Conservation (phyloP, 176 grass and related monocot species). For the Avena eriantha region DNA sequence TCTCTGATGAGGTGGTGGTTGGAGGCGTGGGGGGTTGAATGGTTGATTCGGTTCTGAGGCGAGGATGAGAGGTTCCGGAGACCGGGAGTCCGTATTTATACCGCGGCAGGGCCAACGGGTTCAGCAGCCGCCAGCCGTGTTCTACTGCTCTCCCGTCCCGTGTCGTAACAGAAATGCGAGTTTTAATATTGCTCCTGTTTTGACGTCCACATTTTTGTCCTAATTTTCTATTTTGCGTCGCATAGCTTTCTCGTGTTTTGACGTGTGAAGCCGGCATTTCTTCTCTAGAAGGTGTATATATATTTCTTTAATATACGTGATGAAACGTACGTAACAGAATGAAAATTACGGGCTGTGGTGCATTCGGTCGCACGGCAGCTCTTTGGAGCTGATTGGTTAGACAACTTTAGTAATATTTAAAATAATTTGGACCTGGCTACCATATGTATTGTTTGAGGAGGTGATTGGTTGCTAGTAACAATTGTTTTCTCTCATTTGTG, state of each 20-base stretch:
- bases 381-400: not conserved
- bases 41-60: not conserved
- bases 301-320: not conserved
- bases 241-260: constrained; percentile 3
- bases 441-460: not conserved
- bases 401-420: no score
- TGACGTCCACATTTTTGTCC: not conserved
- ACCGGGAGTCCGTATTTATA: not conserved
- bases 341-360: not conserved
- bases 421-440: not conserved
- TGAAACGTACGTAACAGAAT: not conserved
- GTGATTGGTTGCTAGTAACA: not conserved
- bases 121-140: constrained; percentile 17
- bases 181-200: not conserved
- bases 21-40: not conserved
- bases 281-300: not conserved
- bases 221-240: not conserved
- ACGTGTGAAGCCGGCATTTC: not conserved
- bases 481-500: not conserved
- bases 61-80: not conserved
- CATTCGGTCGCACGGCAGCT: not conserved
- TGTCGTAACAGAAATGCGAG: constrained; percentile 21
- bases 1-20: not conserved
- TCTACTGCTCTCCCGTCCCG: not conserved
- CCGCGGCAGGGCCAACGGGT: not conserved